These are phyloP conservation scores for Pichia ethanolica DNA, from an alignment of 805 yeast species.

Conservation along the genomic window DNA sequence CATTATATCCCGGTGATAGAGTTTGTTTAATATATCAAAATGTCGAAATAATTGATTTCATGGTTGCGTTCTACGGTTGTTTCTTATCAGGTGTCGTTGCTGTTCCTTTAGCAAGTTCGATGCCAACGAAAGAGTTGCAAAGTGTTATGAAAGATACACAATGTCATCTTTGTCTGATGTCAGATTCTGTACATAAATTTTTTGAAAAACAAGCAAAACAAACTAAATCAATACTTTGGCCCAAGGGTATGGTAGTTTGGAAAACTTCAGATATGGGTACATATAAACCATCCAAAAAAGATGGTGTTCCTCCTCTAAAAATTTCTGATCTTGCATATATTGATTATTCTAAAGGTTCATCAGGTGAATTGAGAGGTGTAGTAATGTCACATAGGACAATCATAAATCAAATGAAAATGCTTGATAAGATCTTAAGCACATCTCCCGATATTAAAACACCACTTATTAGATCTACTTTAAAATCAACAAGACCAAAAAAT, in stretches of 20 bases:
- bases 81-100: conserved; percentile 92
- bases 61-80: conserved; percentile 83
- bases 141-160: conserved; percentile 68
- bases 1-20: conserved; percentile 72
- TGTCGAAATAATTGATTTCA: conserved; percentile 76
- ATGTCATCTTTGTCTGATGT: conserved; percentile 69
- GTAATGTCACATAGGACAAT: conserved; percentile 86
- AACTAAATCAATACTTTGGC: conserved; percentile 41
- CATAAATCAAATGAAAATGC: conserved; percentile 76
- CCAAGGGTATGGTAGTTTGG: conserved; percentile 66
- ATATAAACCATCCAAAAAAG: conserved; percentile 50
- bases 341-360: conserved; percentile 83
- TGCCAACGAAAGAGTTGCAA: conserved; percentile 59
- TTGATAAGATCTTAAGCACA: conserved; percentile 63
- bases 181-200: conserved; percentile 70
- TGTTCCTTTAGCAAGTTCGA: conserved; percentile 78
- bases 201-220: conserved; percentile 53
- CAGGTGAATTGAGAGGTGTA: conserved; percentile 89
- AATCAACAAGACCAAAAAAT: conserved; percentile 39
- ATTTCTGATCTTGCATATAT: conserved; percentile 86
- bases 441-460: conserved; percentile 34
- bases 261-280: conserved; percentile 83
- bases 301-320: conserved; percentile 57
- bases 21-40: conserved; percentile 80
- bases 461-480: conserved; percentile 46